phyloP scores from a whole-genome alignment of 2,329 filamentous ascomycete genomes.

The Stachybotrys elegans region DNA sequence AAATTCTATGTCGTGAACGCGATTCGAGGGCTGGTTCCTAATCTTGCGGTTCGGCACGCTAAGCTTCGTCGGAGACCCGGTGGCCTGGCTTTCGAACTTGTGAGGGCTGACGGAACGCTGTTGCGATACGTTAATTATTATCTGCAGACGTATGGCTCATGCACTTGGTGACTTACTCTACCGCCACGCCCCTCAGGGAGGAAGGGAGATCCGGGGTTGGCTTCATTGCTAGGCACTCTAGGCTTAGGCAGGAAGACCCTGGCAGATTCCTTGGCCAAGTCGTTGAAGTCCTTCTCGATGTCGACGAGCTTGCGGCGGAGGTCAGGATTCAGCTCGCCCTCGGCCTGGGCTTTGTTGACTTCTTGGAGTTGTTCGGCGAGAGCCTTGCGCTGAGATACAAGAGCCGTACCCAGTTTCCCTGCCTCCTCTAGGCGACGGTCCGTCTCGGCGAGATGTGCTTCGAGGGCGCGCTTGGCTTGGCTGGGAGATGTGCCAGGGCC shows the following conservation, averaged over 20 bases:
- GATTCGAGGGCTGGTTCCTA: constrained; percentile 81
- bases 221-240: constrained; percentile 67
- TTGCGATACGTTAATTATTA: constrained; percentile 9
- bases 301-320: constrained; percentile 77
- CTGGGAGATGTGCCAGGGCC: constrained; percentile 73
- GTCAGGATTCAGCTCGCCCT: constrained; percentile 76
- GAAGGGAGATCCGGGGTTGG: constrained; percentile 45
- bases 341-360: constrained; percentile 70
- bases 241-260: constrained; percentile 84
- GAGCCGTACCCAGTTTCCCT: constrained; percentile 78
- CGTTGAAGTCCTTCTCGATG: constrained; percentile 92
- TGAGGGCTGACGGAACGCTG: constrained; percentile 68
- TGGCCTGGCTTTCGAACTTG: constrained; percentile 79
- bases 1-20: constrained; percentile 94
- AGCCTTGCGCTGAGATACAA: constrained; percentile 82
- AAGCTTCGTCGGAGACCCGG: constrained; percentile 83
- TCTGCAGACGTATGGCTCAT: no score
- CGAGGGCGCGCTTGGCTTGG: constrained; percentile 81
- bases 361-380: constrained; percentile 78
- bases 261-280: constrained; percentile 84
- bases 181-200: constrained; percentile 46
- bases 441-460: constrained; percentile 89
- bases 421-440: constrained; percentile 88
- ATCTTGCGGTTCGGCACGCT: constrained; percentile 82
- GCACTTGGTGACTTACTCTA: constrained; percentile 50